Conservation (phyloP, 2,329 filamentous ascomycete species). For the Pseudogymnoascus sp. region DNA sequence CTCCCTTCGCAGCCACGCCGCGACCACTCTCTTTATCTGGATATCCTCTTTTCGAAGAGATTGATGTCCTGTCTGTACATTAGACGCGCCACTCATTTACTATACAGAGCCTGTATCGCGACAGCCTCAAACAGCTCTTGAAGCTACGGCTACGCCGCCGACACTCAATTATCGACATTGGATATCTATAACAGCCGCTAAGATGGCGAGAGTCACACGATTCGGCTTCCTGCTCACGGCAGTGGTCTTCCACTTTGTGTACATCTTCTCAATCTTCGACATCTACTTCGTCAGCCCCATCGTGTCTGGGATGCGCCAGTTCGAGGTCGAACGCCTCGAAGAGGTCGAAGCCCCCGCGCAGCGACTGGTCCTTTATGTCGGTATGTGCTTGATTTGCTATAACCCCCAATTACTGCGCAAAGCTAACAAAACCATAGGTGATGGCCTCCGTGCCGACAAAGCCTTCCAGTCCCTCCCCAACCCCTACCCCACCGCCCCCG, state of each 20-base stretch:
- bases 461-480: constrained; percentile 91
- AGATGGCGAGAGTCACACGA: constrained; percentile 55
- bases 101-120: background rate
- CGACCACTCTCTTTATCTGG: constrained; percentile 2
- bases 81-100: constrained; percentile 29
- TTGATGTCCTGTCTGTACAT: constrained; percentile 17
- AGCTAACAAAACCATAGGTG: constrained; percentile 45
- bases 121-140: background rate
- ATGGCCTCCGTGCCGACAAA: constrained; percentile 94
- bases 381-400: constrained; percentile 40
- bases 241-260: constrained; percentile 86
- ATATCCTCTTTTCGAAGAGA: background rate
- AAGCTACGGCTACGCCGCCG: background rate
- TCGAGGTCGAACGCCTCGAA: constrained; percentile 57
- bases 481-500: constrained; percentile 63
- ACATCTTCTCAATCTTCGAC: constrained; percentile 94
- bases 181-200: background rate
- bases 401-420: constrained; percentile 6
- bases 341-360: constrained; percentile 70
- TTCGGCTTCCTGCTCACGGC: constrained; percentile 82
- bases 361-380: constrained; percentile 87
- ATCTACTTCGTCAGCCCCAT: constrained; percentile 98
- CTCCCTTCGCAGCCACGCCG: background rate
- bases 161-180: background rate
- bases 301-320: constrained; percentile 87